Base-by-base conservation (phyloP, 2,329 filamentous ascomycete species). In the Fusarium robinianum region DNA sequence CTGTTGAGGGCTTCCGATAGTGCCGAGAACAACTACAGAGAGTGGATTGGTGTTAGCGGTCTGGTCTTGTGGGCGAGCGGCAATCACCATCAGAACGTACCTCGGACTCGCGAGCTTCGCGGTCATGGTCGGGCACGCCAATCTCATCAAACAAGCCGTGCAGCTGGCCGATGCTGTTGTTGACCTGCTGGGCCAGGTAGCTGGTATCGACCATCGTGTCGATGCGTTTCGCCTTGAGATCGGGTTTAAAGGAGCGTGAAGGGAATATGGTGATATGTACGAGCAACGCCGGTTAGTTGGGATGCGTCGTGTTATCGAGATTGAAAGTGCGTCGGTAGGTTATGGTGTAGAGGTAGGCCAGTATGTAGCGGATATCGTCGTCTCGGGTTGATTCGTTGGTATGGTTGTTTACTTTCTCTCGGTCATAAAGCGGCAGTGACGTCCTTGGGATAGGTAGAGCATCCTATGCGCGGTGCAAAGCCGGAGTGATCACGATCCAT, bases 111-210 rank as follows among this genome's bases (percentile, higher is more conserved):
- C 94, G 81, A 35, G 82, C 79, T 66, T 97, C 90, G 63, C 94
- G 87, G 69, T 97, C 94, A 83, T 96, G 90, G 63, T 76, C 83
- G 18, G 92, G 83, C n/a, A 99, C 88, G 46, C 94, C 94, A 63
- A 99, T 99, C 67, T 99, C 92, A 68, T 99, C 94, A 64, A 96
- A 99, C 45, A 97, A 81, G 55, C 87, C 88, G 71, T 97, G 92
- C 49, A 99, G 80, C 72, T 96, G 90, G 69, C 83, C 83, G 67
- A 97, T 90, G 65, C 96, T 96, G 63, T 82, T 90, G 58, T 90
- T 94, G 72, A 99, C 89, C 81, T 97, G 94, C 69, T 95, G 90
- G 61, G 90, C 88, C 66, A 97, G 78, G 70, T 95, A 95, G 68
- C 88, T 89, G 46, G 91, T 90, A 72, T 96, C 91, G 84, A 96